Percentiles rank a stretch among this genome's conserved stretches.
Evolutionary conservation across 2,329 filamentous ascomycete genomes (phyloP).

Genomic region (Colletotrichum eremochloae): DNA sequence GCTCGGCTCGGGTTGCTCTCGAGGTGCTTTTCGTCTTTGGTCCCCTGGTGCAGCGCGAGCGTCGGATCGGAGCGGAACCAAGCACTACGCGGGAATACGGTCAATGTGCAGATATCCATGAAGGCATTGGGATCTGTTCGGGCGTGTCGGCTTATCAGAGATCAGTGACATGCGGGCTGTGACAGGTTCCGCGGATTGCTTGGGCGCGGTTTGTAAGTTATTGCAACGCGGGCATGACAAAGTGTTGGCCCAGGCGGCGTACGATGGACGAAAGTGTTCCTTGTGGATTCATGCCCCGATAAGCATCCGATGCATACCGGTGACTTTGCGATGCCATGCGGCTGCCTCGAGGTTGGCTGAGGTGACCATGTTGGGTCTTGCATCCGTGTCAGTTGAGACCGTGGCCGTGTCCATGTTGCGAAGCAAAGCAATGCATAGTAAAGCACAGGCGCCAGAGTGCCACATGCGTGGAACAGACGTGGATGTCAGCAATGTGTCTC

Average conservation of each 20-base stretch:
- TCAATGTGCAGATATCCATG: background rate
- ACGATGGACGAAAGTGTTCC: slow-evolving; percentile 12
- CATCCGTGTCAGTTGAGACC: slow-evolving; percentile 11
- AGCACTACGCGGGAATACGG: background rate
- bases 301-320: background rate
- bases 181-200: background rate
- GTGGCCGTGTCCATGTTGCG: slow-evolving; percentile 5
- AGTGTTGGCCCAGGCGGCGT: background rate
- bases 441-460: slow-evolving; percentile 22
- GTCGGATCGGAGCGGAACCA: background rate
- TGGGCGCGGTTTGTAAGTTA: background rate
- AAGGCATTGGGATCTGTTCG: background rate
- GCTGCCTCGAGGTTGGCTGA: slow-evolving; percentile 6
- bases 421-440: slow-evolving; percentile 3
- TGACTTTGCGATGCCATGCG: slow-evolving; percentile 3
- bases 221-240: background rate
- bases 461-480: slow-evolving; percentile 27
- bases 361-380: slow-evolving; percentile 3
- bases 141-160: background rate
- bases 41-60: background rate
- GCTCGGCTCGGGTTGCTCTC: background rate
- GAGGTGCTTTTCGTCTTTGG: background rate
- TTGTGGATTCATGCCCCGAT: background rate
- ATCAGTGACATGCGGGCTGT: background rate
- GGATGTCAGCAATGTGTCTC: slow-evolving; percentile 9